Base-by-base conservation (phyloP, 495 filamentous ascomycete genomes). In the Hypoxylon intermedium region DNA sequence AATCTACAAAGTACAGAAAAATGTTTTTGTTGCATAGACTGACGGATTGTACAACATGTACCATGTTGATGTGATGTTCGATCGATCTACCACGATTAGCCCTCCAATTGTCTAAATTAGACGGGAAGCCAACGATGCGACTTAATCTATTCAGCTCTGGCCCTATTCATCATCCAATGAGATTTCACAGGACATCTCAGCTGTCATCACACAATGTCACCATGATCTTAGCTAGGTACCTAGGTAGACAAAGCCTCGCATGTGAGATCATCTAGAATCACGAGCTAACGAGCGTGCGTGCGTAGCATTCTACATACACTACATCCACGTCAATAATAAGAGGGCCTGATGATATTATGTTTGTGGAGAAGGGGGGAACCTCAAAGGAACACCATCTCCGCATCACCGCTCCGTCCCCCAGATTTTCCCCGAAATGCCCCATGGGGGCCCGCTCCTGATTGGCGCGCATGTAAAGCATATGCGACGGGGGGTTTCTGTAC, bases 351-450 rank as follows among this genome's bases (percentile, higher is more conserved):
- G n/a, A n/a, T n/a, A n/a, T n/a, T n/a, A n/a, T n/a, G n/a, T n/a
- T 38, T 18, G 36, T 18, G 36, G 36, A 38, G 11, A 38, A 13
- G 15, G 36, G n/a, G n/a, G 16, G 12, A 37, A 15, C 34, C 3
- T 11, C 16, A 20, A 42, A 18, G 38, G 38, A 5, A 24, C 16
- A 13, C 36, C 44, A 41, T 60, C 58, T 60, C 58, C 58, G 51
- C 58, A 55, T 49, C 16, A 19, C 12, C 9, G 36, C 2, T 49
- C 50, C 1, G 42, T 59, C 46, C 56, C 56, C 56, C 56, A 49
- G 56, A 53, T 52, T 59, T 42, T 9, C 30, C 38, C 56, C 47
- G 13, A 30, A 47, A 16, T 13, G 3, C 20, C 21, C 20, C 42
- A 28, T 16, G 7, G 13, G 24, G 5, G 4, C 18, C 3, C 5